Percentiles rank a stretch among this genome's conserved stretches.
Evolutionary conservation across 2,329 filamentous ascomycete species (phyloP).

Genomic region (Verticillium tricorpus): DNA sequence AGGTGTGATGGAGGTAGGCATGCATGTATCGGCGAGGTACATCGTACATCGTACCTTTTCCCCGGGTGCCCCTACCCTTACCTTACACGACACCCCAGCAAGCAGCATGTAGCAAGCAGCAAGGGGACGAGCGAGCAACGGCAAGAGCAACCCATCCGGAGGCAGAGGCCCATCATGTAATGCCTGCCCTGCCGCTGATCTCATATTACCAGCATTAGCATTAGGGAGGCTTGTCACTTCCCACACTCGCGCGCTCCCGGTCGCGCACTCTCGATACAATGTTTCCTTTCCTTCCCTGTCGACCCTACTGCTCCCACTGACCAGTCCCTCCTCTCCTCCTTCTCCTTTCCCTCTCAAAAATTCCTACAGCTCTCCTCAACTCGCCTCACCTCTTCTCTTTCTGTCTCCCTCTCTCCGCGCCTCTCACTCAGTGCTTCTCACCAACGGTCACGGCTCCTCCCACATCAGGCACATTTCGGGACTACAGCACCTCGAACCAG

Average conservation of each 20-base stretch:
- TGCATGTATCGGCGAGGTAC: constrained; percentile 1
- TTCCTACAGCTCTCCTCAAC: constrained; percentile 1
- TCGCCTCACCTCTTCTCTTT: neutral
- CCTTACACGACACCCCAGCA: neutral
- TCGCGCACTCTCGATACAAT: neutral
- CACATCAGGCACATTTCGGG: neutral
- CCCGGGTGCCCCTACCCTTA: neutral
- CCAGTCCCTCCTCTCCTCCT: neutral
- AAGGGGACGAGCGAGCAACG: neutral
- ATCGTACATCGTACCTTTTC: constrained; percentile 1
- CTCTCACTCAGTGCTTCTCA: neutral
- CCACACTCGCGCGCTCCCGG: neutral
- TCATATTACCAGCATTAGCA: constrained; percentile 3
- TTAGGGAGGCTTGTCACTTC: neutral
- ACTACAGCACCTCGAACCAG: neutral
- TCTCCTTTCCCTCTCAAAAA: neutral
- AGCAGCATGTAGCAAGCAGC: neutral
- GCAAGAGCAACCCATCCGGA: neutral
- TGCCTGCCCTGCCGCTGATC: constrained; percentile 2
- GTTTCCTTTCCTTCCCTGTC: constrained; percentile 1
- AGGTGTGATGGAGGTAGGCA: constrained; percentile 4
- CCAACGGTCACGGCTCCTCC: neutral
- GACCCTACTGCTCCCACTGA: neutral
- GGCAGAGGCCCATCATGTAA: constrained; percentile 4
- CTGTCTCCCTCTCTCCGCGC: neutral